Base-by-base conservation (phyloP, 2,329 filamentous ascomycete genomes). In the Shiraia bambusicola region DNA sequence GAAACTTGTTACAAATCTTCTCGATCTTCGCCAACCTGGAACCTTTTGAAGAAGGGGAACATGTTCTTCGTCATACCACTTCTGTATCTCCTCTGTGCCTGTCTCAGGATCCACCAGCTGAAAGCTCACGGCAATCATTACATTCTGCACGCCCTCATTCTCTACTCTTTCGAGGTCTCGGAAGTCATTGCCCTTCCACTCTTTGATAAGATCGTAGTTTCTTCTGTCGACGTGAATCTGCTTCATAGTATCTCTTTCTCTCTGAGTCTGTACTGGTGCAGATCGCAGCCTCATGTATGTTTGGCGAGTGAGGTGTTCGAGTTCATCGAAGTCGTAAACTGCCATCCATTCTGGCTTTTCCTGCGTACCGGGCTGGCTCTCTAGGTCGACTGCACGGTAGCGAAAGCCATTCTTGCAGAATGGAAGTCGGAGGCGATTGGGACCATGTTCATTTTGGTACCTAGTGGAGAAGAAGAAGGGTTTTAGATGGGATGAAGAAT, bases 381-480 rank as follows among this genome's bases (percentile, higher is more conserved):
- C 59, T 35, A 74, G 71, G 64, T 92, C 87, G 12, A 72, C 79
- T 7, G 87, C 85, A 17, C 76, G 78, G 71, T 90, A 95, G 30
- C 89, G 84, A 56, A 93, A 84, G 44, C 89, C 89, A 66, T 88
- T 93, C 54, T 72, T 65, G 63, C 91, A 83, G 57, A 86, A 83
- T 3, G 87, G 81, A 11, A 94, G 72, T 34, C 88, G 84, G 6
- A 94, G 79, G 34, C 89, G 85, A 12, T 83, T 81, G 13, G 89
- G 89, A 39, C 89, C 89, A 71, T 95, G 89, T 72, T 95, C 89
- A 69, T 90, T 93, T 73, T 94, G 91, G 75, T 95, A 95, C 61
- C 61, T 64, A 30, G 19, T 22, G 4, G 14, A 26, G 14, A 41
- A 19, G 14, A 41, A 19, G 7, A 28, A 30, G 6, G 44, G 87